Evolutionary conservation across 139 green algal species (phyloP).

Genomic region (Eudorina sp.): DNA sequence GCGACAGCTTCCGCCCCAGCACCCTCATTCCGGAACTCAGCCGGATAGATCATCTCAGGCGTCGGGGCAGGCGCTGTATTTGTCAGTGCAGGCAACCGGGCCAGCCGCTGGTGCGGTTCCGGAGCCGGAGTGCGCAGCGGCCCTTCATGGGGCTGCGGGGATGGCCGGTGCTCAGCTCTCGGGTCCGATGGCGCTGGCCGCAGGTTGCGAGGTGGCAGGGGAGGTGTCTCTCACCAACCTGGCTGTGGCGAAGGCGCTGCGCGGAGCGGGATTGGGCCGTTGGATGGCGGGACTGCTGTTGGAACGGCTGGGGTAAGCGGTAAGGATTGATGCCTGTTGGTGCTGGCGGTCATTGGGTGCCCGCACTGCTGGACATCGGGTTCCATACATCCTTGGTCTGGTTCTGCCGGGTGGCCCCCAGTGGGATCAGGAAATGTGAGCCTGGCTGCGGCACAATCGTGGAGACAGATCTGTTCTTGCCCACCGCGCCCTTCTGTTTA

Average conservation of each 20-base stretch:
- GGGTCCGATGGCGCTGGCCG: constrained; percentile 26
- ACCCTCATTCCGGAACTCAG: too few relatives aligned
- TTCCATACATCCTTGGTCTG: not conserved
- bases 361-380: not conserved
- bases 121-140: too few relatives aligned
- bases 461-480: not conserved
- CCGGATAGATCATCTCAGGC: not conserved
- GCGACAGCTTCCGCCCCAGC: constrained; percentile 13
- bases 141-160: too few relatives aligned
- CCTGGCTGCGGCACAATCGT: not conserved
- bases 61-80: too few relatives aligned
- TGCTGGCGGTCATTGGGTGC: not conserved
- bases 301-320: constrained; percentile 14
- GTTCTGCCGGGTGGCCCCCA: too few relatives aligned
- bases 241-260: not conserved
- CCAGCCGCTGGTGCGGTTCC: too few relatives aligned
- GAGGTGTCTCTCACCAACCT: constrained; percentile 48
- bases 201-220: constrained; percentile 46
- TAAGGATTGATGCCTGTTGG: not conserved
- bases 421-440: not conserved
- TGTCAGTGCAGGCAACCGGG: too few relatives aligned
- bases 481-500: not conserved
- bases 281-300: not conserved
- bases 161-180: too few relatives aligned
- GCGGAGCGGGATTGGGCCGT: not conserved